Evolutionary conservation across 352 stramenopile genomes (phyloP).

Genomic region (Plasmopara halstedii): DNA sequence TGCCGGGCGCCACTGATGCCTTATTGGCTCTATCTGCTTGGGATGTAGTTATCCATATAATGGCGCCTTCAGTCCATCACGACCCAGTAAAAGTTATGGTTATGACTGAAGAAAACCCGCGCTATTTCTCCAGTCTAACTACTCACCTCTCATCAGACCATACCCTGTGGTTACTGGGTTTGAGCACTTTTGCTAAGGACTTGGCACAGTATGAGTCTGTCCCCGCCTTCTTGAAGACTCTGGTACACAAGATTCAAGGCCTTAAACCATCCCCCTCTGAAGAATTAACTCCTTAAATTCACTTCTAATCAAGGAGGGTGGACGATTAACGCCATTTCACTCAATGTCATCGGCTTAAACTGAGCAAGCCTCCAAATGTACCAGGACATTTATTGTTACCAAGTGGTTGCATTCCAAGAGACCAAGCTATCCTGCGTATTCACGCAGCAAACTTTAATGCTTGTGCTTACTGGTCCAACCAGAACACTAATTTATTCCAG

Average conservation of each 20-base stretch:
- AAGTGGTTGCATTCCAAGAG: not conserved
- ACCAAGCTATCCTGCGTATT: not conserved
- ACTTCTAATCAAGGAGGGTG: not conserved
- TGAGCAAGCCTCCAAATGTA: not conserved
- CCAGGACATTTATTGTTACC: not conserved
- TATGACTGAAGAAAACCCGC: not conserved
- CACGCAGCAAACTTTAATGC: not conserved
- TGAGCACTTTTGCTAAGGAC: not conserved
- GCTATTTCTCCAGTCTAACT: slow-evolving; percentile 1
- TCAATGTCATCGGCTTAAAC: not conserved
- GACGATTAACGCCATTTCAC: not conserved
- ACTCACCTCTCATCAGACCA: not conserved
- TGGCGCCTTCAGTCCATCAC: slow-evolving; percentile 4
- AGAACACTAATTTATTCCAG: not conserved
- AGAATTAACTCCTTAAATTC: not conserved
- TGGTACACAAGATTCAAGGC: not conserved
- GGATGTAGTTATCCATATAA: slow-evolving; percentile 3
- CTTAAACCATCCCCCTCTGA: not conserved
- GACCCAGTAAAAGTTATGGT: slow-evolving; percentile 2
- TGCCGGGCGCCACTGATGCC: not conserved
- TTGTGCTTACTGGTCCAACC: not conserved
- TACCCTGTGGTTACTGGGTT: not conserved
- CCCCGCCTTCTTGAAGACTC: not conserved
- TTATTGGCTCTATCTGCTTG: not conserved
- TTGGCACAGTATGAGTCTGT: not conserved